phyloP scores from a whole-genome alignment of 2,329 filamentous ascomycete genomes.

The Fusarium dlaminii region DNA sequence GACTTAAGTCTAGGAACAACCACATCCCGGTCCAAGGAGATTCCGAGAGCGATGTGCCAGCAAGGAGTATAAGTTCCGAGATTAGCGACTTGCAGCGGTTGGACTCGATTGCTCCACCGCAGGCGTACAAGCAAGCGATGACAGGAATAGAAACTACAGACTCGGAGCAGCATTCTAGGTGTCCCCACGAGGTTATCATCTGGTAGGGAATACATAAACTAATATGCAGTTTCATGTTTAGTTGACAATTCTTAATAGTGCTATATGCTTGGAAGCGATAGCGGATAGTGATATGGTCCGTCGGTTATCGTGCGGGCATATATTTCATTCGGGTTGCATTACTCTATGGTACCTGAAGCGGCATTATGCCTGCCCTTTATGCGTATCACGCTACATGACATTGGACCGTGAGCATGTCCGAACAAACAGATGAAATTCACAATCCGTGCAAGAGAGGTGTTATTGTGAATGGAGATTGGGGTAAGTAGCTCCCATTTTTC shows the following conservation, averaged over 20 bases:
- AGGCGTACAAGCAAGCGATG: neutral
- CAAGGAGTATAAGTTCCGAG: neutral
- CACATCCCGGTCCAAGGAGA: neutral
- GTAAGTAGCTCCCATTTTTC: neutral
- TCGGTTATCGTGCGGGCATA: neutral
- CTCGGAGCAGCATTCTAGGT: neutral
- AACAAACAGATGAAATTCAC: neutral
- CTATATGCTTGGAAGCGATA: neutral
- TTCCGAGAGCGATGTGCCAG: neutral
- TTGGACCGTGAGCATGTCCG: neutral
- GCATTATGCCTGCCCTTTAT: neutral
- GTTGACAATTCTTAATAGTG: neutral
- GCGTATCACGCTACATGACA: neutral
- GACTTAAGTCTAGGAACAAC: neutral
- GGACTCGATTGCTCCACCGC: neutral
- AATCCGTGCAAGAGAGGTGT: neutral
- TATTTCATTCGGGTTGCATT: neutral
- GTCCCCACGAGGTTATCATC: neutral
- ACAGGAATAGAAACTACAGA: neutral
- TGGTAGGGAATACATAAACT: neutral
- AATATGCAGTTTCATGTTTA: neutral
- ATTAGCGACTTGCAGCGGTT: neutral
- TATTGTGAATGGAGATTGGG: neutral
- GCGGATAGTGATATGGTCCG: neutral
- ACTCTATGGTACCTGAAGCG: neutral